Evolutionary conservation across 805 yeast genomes (phyloP).

Genomic region (Candida multigemmis): DNA sequence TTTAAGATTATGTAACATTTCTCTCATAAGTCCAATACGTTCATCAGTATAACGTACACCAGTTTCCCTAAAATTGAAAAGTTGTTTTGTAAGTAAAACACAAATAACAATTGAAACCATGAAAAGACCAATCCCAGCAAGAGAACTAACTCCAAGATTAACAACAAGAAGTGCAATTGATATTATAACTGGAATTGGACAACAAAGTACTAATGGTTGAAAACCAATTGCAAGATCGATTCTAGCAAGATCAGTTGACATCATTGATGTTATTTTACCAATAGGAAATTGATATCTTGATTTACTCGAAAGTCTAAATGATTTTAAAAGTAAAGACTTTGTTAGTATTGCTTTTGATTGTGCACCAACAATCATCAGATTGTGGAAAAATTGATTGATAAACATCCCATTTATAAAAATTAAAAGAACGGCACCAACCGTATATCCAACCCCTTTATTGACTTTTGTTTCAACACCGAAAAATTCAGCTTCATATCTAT

Average conservation of each 20-base stretch:
- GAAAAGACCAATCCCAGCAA: constrained; percentile 34
- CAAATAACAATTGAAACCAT: constrained; percentile 23
- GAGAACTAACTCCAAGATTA: constrained; percentile 29
- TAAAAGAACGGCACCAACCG: constrained; percentile 58
- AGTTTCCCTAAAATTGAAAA: constrained; percentile 25
- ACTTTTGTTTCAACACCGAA: constrained; percentile 29
- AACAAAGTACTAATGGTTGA: constrained; percentile 32
- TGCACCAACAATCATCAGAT: constrained; percentile 35
- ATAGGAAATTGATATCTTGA: constrained; percentile 24
- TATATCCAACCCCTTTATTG: constrained; percentile 67
- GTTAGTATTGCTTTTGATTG: constrained; percentile 30
- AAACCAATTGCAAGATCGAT: constrained; percentile 35
- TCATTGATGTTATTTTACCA: constrained; percentile 32
- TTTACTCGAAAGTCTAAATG: constrained; percentile 26
- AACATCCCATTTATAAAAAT: constrained; percentile 35
- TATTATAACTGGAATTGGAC: constrained; percentile 33
- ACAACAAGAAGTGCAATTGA: constrained; percentile 25
- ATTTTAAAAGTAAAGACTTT: constrained; percentile 26
- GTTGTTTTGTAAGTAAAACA: constrained; percentile 22
- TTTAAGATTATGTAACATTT: constrained; percentile 30
- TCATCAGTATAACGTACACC: constrained; percentile 32
- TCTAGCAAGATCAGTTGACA: constrained; percentile 35
- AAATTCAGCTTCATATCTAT: constrained; percentile 30
- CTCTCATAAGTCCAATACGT: constrained; percentile 33
- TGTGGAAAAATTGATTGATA: constrained; percentile 33